These are phyloP conservation scores for Moelleriella libera DNA, from an alignment of 2,329 filamentous ascomycete genomes.

Conservation along the genomic window DNA sequence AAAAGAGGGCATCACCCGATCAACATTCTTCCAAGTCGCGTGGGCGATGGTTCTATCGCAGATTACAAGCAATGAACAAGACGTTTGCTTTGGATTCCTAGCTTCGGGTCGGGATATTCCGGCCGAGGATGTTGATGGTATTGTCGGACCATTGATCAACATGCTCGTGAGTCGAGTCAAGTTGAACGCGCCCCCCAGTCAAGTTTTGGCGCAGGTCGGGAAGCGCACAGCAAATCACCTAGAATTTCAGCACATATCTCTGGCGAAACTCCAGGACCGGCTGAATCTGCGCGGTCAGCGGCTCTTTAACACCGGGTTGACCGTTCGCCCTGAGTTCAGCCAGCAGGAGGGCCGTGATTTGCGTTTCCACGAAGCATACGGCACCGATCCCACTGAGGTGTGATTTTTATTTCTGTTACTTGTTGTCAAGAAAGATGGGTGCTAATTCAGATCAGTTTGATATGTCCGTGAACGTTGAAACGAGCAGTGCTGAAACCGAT, in stretches of 20 bases:
- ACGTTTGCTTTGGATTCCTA: slow-evolving; percentile 39
- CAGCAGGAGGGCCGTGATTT: background rate
- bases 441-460: background rate
- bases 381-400: background rate
- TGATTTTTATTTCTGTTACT: background rate
- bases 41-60: slow-evolving; percentile 24
- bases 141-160: slow-evolving; percentile 38
- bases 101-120: slow-evolving; percentile 37
- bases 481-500: background rate
- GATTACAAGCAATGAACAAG: slow-evolving; percentile 25
- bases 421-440: background rate
- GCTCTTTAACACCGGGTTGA: background rate
- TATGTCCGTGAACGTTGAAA: background rate
- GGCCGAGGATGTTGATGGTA: slow-evolving; percentile 29
- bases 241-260: background rate
- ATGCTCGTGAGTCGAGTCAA: slow-evolving; percentile 36
- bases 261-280: background rate
- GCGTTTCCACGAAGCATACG: background rate
- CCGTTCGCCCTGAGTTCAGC: background rate
- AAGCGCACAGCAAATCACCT: background rate
- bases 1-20: background rate
- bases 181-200: slow-evolving; percentile 8
- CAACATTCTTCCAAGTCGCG: slow-evolving; percentile 24
- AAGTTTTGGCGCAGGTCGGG: background rate
- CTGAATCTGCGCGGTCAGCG: background rate